A percentile compares a stretch with the other conserved stretches of the same genome.
Evolutionary conservation across 768 basidiomycete genomes (phyloP).

Genomic region (Phylloporus sp.): DNA sequence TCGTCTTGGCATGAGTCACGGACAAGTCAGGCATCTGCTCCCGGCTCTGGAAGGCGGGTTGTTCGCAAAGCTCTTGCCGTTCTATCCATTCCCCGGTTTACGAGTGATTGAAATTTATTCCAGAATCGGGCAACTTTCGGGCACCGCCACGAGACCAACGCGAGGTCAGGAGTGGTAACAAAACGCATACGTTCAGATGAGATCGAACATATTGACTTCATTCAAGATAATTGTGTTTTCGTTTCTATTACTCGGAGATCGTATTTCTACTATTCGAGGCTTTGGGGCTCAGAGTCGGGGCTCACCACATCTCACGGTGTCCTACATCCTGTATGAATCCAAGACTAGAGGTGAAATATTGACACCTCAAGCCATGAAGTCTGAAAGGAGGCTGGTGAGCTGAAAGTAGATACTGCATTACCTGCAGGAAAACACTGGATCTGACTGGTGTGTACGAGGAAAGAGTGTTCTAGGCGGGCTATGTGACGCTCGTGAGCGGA

Average conservation of each 20-base stretch:
- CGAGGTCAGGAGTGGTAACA: constrained; percentile 66
- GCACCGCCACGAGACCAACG: constrained; percentile 62
- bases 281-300: not conserved
- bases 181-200: constrained; percentile 66
- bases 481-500: not conserved
- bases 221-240: constrained; percentile 1
- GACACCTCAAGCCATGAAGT: not conserved
- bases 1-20: not conserved
- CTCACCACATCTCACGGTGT: not conserved
- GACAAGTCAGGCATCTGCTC: not conserved
- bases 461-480: not conserved
- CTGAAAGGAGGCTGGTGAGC: constrained; percentile 2
- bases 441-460: constrained; percentile 1
- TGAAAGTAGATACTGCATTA: constrained; percentile 18
- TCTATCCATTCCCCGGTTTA: not conserved
- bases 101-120: constrained; percentile 7
- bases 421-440: constrained; percentile 7
- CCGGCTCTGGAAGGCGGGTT: constrained; percentile 1
- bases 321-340: not conserved
- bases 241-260: constrained; percentile 12
- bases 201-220: constrained; percentile 9
- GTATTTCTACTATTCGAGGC: constrained; percentile 17
- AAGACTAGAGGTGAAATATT: constrained; percentile 7
- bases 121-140: constrained; percentile 54
- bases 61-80: constrained; percentile 2